Evolutionary conservation across 306 rosid genomes (phyloP).

Genomic region (Benincasa hispida): DNA sequence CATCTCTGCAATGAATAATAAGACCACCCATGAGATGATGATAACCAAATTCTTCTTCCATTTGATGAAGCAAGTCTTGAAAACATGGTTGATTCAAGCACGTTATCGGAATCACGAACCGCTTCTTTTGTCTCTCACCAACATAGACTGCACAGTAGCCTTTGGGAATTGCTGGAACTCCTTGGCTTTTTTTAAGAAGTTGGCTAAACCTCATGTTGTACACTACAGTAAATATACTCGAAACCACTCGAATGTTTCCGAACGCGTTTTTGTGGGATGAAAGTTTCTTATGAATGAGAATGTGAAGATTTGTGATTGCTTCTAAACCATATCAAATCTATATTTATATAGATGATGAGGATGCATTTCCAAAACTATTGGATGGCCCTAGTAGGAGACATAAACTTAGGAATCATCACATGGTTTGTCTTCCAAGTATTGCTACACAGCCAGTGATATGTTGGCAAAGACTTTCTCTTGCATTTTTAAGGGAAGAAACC

Average conservation of each 20-base stretch:
- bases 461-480: not conserved
- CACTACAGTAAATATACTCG: not conserved
- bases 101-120: not conserved
- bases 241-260: not conserved
- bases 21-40: not conserved
- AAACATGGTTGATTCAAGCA: not conserved
- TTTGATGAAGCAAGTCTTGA: not conserved
- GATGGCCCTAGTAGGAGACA: not conserved
- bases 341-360: not conserved
- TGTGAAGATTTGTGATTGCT: not conserved
- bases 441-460: not conserved
- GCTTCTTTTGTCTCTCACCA: not conserved
- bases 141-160: slow-evolving; percentile 1
- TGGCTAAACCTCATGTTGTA: not conserved
- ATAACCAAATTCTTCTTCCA: not conserved
- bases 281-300: not conserved
- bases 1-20: not conserved
- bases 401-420: not conserved
- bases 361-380: not conserved
- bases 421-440: not conserved
- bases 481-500: not conserved
- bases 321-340: not conserved
- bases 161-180: not conserved
- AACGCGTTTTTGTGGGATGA: not conserved
- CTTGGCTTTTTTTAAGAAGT: not conserved